phyloP scores from a whole-genome alignment of 2,329 filamentous ascomycete species.

The Emergomyces africanus region DNA sequence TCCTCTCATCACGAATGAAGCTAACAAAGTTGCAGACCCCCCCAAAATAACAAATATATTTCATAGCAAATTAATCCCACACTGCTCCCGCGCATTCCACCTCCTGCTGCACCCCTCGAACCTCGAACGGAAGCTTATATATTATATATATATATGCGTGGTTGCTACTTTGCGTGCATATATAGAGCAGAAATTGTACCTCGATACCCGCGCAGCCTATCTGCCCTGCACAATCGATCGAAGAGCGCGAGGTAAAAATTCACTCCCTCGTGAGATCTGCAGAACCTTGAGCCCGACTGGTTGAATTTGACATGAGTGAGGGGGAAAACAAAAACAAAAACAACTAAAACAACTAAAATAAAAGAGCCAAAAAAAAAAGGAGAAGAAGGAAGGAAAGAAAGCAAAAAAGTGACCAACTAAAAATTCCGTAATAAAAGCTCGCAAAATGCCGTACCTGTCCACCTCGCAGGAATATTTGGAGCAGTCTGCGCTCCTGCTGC shows the following conservation, averaged over 20 bases:
- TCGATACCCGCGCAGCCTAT: background rate
- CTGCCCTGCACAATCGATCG: background rate
- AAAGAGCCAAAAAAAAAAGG: background rate
- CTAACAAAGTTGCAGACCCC: background rate
- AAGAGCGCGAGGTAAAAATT: background rate
- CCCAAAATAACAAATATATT: too few species aligned
- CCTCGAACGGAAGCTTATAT: background rate
- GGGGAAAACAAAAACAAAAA: too few species aligned
- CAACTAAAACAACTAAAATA: background rate
- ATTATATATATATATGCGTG: background rate
- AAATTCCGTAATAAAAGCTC: background rate
- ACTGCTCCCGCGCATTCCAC: background rate
- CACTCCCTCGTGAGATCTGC: background rate
- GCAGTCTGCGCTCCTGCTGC: slow-evolving; percentile 71
- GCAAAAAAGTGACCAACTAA: background rate
- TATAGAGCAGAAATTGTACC: background rate
- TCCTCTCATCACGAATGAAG: background rate
- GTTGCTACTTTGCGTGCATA: background rate
- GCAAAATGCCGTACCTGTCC: slow-evolving; percentile 60
- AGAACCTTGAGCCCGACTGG: background rate
- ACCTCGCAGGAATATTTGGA: slow-evolving; percentile 86
- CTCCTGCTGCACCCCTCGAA: background rate
- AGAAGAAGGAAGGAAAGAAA: background rate
- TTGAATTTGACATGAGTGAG: background rate
- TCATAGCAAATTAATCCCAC: too few species aligned